Base-by-base conservation (phyloP, 202 grass and related monocot species). In the Zizania palustris region DNA sequence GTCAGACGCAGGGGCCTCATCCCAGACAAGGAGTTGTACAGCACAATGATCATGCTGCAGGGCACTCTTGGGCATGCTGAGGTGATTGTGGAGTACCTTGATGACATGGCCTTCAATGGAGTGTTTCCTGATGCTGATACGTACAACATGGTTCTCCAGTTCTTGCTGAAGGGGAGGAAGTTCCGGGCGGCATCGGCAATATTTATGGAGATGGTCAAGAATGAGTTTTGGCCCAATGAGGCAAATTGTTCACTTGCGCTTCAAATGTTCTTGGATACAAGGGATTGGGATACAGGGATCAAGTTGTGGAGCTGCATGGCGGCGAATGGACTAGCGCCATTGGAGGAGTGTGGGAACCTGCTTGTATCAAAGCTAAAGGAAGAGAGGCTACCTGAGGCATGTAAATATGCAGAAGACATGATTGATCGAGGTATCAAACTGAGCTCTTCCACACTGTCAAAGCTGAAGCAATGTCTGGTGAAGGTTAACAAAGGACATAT, bases 191-290 rank as follows among this genome's bases (percentile, higher is more conserved):
- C 88, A 5, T 54, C 78, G 0, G 65, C 77, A 28, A 72, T 97
- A 73, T 89, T 97, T 62, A 91, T 39, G 13, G 93, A 97, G 84
- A 97, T 97, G 93, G 68, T 87, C 55, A 93, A 91, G 79, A 97
- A 91, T 7, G 88, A 93, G 64, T 89, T 45, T 63, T 79, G 65
- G 45, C 93, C 88, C 4, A 80, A 80, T 0, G 83, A 84, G 44
- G 66, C 10, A 9, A 93, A 87, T 40, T 91, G 88, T 68, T 74
- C 68, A 10, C 78, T 80, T 35, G 88, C 86, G 15, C 78, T 97
- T 36, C 33, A 73, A 56, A 57, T 82, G 63, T 88, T 88, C 55
- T 44, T 91, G 75, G 77, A 89, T 87, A 81, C 65, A 69, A 49
- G 38, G n/a, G 76, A 91, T 49, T 87, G 67, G 60, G 74, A 97